Evolutionary conservation across 208 protist genomes (phyloP), one percentile per base, ranked within the genome.

Genomic region (Acanthamoeba healyi): DNA sequence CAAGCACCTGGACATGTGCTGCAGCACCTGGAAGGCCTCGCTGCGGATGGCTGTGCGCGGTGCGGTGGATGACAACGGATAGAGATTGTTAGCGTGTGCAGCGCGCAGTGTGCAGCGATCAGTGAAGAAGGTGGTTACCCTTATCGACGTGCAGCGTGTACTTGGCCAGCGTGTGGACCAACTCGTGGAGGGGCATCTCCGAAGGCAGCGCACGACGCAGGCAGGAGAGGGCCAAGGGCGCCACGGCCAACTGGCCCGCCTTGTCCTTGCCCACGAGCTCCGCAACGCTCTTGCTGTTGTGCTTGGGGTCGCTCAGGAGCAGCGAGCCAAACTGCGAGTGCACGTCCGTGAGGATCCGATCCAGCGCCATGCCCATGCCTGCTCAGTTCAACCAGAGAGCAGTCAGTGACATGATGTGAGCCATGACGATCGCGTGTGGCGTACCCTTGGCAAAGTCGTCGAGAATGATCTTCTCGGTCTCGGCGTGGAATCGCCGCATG

Each of bases 341-440:
- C 65, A 94, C 32, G 46, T 92, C 86, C 26, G 65, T 32, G 44
- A 92, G 10, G 14, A 92, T 67, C 17, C 86, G 86, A 49, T 92
- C 86, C 24, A 92, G 65, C 38, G 86, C n/a, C 65, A 92, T 67
- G 61, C 86, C 86, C 56, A 74, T 92, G n/a, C 86, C 84, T 91
- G 84, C 2, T n/a, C 40, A 17, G 5, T 51, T 51, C 40, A 22
- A 29, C 0, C 10, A n/a, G 22, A 36, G 38, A 72, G n/a, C 63
- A 72, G 29, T 38, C 4, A 70, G 26, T 65, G 2, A 24, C n/a
- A 17, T 12, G 2, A 36, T 36, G 3, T 17, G 61, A 29, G 17
- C 15, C n/a, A 22, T 0, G 19, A 38, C 15, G 63, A 17, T 38
- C 51, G 51, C 10, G 19, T 9, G n/a, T 34, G 9, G 14, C 42